These are phyloP conservation scores for Mycena maculata DNA, from an alignment of 768 basidiomycete species.

Conservation along the genomic window DNA sequence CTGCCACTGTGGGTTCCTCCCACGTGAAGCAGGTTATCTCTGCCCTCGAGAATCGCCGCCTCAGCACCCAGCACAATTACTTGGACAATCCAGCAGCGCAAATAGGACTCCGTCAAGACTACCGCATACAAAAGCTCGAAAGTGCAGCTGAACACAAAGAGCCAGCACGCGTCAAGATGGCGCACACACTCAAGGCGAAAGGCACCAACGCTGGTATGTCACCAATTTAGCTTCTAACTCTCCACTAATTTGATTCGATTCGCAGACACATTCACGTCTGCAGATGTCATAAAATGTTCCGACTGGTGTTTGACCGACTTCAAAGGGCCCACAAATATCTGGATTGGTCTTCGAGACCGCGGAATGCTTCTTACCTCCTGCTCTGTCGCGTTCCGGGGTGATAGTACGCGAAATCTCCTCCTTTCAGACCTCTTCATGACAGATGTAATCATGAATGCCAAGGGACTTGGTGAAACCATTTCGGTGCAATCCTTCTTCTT, in stretches of 20 bases:
- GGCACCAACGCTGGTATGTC: constrained; percentile 6
- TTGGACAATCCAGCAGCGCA: not conserved
- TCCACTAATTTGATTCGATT: not conserved
- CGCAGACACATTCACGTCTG: constrained; percentile 17
- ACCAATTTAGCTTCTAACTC: too few species aligned
- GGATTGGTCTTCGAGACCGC: constrained; percentile 30
- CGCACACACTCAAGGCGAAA: constrained; percentile 12
- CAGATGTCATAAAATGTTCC: constrained; percentile 7
- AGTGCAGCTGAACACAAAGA: constrained; percentile 8
- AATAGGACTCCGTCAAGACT: constrained; percentile 2
- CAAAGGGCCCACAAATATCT: constrained; percentile 8
- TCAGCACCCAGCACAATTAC: constrained; percentile 14
- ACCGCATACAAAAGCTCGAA: constrained; percentile 5
- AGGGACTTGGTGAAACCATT: not conserved
- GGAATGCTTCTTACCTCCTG: constrained; percentile 37
- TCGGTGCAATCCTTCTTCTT: not conserved
- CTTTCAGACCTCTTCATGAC: constrained; percentile 36
- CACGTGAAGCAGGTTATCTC: not conserved
- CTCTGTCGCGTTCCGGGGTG: constrained; percentile 39
- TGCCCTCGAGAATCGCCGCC: constrained; percentile 18
- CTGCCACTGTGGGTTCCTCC: too few species aligned
- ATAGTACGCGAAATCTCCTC: constrained; percentile 29
- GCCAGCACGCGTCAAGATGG: constrained; percentile 14
- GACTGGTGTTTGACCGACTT: constrained; percentile 13
- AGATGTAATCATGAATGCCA: constrained; percentile 22